Evolutionary conservation across 176 grass and related monocot species (phyloP), one percentile per base, ranked within the genome.

Genomic region (Avena sativa): DNA sequence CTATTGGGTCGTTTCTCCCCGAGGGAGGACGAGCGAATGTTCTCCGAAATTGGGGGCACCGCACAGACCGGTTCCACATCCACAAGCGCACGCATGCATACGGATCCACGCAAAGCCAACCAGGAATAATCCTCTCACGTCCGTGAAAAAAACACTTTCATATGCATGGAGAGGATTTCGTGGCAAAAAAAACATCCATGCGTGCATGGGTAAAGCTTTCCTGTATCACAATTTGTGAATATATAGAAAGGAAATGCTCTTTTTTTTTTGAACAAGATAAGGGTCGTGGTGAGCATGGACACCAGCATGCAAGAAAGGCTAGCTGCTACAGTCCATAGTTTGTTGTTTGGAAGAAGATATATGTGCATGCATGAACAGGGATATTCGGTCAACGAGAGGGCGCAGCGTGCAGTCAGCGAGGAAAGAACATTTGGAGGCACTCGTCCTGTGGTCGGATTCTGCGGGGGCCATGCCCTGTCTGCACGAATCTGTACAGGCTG

Each of bases 21-120:
- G 17, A 36, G 83, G 82, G 40, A 80, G 26, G 87, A 83, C 83
- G 59, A 79, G 87, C 21, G 87, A 92, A 92, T 92, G 90, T 92
- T 89, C 83, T 83, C 90, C 87, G 62, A 66, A 79, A 59, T 64
- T 71, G 56, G 56, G 55, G 83, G 74, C 86, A 57, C 40, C 73
- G 55, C 49, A 53, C 50, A 44, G 79, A 86, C 81, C 17, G 51
- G 71, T 28, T 84, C 66, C 87, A 84, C 34, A 36, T 36, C 34
- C 34, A 36, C 34, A 4, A 2, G 34, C 34, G 34, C 34, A 36
- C 34, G 25, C 25, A 25, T 34, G 34, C 34, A 34, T 34, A 34
- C 34, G 34, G 34, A 34, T 84, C 66, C 87, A 84, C 56, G 65
- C 87, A 4, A 78, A 88, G 51, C 72, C 70, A 88, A 79, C 71